Evolutionary conservation across 441 rosid species (phyloP).

Genomic region (Omphalea diandra): DNA sequence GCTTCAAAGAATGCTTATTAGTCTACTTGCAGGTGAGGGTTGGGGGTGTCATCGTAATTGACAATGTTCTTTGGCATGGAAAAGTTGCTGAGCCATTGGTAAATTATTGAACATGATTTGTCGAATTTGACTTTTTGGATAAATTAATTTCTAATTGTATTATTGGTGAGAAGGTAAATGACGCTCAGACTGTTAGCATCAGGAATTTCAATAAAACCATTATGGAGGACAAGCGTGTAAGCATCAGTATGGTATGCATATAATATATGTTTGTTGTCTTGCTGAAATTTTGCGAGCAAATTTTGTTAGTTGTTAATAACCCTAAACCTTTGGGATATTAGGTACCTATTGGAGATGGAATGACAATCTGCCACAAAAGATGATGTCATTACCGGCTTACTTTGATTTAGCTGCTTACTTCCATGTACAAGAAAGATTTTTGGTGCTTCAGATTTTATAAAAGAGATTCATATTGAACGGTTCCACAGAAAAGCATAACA

Average conservation of each 20-base stretch:
- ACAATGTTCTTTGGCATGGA: constrained; percentile 97
- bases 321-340: constrained; percentile 26
- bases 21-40: constrained; percentile 56
- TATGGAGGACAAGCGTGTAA: constrained; percentile 67
- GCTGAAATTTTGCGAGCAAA: constrained; percentile 3
- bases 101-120: constrained; percentile 16
- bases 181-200: constrained; percentile 68
- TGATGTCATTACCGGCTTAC: constrained; percentile 25
- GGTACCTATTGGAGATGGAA: constrained; percentile 92
- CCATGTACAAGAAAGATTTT: not conserved
- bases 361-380: constrained; percentile 76
- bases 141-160: constrained; percentile 4
- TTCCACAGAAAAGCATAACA: not conserved
- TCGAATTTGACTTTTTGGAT: constrained; percentile 4
- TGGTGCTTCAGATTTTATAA: not conserved
- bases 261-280: not conserved
- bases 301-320: constrained; percentile 2
- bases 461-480: not conserved
- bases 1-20: constrained; percentile 17
- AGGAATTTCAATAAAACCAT: constrained; percentile 67
- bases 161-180: constrained; percentile 51
- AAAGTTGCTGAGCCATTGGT: constrained; percentile 86
- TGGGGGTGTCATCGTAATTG: constrained; percentile 80
- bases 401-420: constrained; percentile 10
- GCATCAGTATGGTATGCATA: constrained; percentile 73